phyloP scores from a whole-genome alignment of 148 eudicot species.

The Rhododendron williamsianum region DNA sequence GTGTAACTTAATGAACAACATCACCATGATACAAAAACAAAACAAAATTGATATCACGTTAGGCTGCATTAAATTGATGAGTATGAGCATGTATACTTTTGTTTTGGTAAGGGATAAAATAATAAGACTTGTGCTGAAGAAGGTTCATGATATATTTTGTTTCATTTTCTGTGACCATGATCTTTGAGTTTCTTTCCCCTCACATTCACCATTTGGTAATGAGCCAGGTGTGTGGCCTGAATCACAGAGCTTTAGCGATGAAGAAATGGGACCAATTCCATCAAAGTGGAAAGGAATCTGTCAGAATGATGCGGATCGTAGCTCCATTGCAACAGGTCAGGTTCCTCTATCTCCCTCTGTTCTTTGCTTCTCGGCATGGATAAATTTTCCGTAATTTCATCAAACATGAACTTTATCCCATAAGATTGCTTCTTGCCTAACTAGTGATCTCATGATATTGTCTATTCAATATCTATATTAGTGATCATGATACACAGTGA shows the following conservation, averaged over 20 bases:
- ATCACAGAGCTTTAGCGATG: constrained; percentile 71
- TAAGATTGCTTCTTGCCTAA: neutral
- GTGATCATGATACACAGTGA: neutral
- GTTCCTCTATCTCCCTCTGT: neutral
- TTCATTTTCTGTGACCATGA: neutral
- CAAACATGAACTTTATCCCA: neutral
- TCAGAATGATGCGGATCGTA: constrained; percentile 32
- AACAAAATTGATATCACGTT: neutral
- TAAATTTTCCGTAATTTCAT: neutral
- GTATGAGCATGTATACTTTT: neutral
- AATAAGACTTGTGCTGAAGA: neutral
- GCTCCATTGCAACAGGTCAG: constrained; percentile 59
- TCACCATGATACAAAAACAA: neutral
- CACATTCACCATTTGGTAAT: constrained; percentile 13
- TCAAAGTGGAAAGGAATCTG: constrained; percentile 76
- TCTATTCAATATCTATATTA: neutral
- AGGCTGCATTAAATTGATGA: neutral
- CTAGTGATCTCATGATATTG: neutral
- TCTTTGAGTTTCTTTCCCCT: constrained; percentile 7
- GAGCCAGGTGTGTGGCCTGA: constrained; percentile 81
- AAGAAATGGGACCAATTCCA: constrained; percentile 72
- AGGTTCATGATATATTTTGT: neutral
- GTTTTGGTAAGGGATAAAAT: neutral
- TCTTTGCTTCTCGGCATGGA: neutral
- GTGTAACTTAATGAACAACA: neutral